Evolutionary conservation across 2,329 filamentous ascomycete genomes (phyloP).

Genomic region (Diaporthe nobilis): DNA sequence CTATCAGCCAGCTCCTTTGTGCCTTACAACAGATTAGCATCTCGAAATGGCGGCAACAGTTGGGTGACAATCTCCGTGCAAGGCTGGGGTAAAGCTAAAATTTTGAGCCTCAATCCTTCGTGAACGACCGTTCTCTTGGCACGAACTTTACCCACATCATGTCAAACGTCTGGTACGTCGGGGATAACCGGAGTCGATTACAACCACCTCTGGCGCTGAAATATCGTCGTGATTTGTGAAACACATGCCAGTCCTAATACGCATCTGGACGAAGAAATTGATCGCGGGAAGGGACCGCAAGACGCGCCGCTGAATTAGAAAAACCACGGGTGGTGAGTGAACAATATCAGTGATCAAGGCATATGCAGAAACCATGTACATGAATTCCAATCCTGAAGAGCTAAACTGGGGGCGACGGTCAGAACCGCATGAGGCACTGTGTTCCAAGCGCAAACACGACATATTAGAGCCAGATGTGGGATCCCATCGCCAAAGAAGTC

Average conservation of each 20-base stretch:
- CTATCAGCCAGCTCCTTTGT: background rate
- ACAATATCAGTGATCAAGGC: background rate
- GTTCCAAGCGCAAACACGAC: background rate
- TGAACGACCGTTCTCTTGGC: constrained; percentile 5
- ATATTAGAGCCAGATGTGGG: background rate
- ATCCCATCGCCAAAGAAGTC: constrained; percentile 28
- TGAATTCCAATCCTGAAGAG: constrained; percentile 13
- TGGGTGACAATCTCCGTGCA: background rate
- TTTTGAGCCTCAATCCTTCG: constrained; percentile 26
- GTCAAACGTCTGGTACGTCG: background rate
- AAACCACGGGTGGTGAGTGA: background rate
- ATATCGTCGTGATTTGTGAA: background rate
- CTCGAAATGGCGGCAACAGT: background rate
- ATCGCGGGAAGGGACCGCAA: background rate
- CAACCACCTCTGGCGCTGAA: background rate
- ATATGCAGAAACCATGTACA: constrained; percentile 18
- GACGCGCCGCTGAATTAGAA: background rate
- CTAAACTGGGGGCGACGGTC: constrained; percentile 19
- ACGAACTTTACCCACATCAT: background rate
- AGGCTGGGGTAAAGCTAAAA: constrained; percentile 9
- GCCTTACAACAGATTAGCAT: background rate
- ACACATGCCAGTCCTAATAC: background rate
- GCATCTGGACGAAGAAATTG: background rate
- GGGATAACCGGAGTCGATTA: background rate
- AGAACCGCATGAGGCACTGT: background rate